These are phyloP conservation scores for Asparagopsis taxiformis DNA, from an alignment of 31 red algal species.

Conservation along the genomic window DNA sequence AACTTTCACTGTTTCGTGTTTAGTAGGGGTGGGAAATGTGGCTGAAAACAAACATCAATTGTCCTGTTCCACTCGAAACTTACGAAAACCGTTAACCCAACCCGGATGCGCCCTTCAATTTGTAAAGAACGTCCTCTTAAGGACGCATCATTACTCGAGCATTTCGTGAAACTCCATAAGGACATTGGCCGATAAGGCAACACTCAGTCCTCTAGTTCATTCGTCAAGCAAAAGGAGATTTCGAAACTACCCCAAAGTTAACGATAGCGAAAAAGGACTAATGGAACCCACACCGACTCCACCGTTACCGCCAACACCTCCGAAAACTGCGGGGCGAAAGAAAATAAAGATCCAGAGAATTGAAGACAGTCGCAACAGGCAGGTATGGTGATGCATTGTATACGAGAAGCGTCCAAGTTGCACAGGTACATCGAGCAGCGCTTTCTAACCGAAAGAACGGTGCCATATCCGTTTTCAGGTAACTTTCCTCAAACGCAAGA, in stretches of 20 bases:
- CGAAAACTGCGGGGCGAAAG: conserved; percentile 42
- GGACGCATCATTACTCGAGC: background rate
- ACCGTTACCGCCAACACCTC: conserved; percentile 10
- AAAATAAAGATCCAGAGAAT: conserved; percentile 68
- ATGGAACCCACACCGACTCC: conserved; percentile 10
- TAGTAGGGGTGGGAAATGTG: background rate
- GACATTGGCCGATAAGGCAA: background rate
- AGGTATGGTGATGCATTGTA: conserved; percentile 14
- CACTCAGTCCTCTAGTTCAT: background rate
- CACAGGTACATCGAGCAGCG: background rate
- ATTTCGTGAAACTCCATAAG: background rate
- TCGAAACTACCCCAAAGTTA: background rate
- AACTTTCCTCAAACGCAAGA: conserved; percentile 85
- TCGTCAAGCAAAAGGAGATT: background rate
- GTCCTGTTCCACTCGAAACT: background rate
- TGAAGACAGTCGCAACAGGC: conserved; percentile 53
- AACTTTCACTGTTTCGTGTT: background rate
- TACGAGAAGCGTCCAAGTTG: background rate
- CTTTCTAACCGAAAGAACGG: background rate
- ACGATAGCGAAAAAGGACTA: background rate
- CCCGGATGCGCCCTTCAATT: background rate
- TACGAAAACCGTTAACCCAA: background rate
- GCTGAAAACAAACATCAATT: background rate
- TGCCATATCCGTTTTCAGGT: conserved; percentile 18
- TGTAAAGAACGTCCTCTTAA: background rate